Percentiles rank a stretch among this genome's conserved stretches.
Conservation (phyloP, 768 basidiomycete species). For the Lepiota venenata region DNA sequence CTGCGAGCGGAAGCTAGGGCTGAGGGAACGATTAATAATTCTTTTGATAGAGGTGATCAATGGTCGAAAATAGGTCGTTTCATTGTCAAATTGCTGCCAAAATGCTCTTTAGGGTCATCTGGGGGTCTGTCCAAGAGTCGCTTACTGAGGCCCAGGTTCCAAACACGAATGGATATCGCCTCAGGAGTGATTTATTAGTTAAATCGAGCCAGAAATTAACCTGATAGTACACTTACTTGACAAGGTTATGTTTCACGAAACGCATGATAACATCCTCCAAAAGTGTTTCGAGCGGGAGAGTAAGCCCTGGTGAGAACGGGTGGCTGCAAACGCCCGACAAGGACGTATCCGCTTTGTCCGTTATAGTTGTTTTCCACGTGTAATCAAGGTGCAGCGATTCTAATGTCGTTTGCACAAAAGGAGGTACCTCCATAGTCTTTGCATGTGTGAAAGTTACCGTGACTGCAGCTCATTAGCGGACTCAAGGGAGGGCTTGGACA, state of each 20-base stretch:
- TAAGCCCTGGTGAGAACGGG: constrained; percentile 54
- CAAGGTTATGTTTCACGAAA: constrained; percentile 55
- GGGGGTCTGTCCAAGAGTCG: constrained; percentile 30
- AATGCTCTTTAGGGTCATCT: background rate
- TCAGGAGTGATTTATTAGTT: constrained; percentile 20
- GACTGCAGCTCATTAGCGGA: constrained; percentile 1
- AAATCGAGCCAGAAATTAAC: constrained; percentile 9
- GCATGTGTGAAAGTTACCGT: constrained; percentile 1
- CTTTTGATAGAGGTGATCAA: constrained; percentile 47
- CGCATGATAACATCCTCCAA: constrained; percentile 51
- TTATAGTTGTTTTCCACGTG: constrained; percentile 26
- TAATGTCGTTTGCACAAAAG: constrained; percentile 38
- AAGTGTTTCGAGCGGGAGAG: constrained; percentile 50
- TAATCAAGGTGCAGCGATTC: constrained; percentile 31
- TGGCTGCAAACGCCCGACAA: constrained; percentile 15
- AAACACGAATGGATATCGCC: constrained; percentile 77
- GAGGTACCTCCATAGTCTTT: background rate
- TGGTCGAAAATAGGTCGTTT: constrained; percentile 43
- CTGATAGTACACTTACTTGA: constrained; percentile 40
- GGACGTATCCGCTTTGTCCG: background rate
- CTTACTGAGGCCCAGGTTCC: constrained; percentile 52
- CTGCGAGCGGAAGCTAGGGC: constrained; percentile 40
- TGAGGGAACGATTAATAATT: constrained; percentile 51
- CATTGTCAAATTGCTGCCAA: constrained; percentile 55
- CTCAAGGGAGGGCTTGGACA: background rate